Conservation (phyloP, 23 red algal species). For the Chondrus crispus region DNA sequence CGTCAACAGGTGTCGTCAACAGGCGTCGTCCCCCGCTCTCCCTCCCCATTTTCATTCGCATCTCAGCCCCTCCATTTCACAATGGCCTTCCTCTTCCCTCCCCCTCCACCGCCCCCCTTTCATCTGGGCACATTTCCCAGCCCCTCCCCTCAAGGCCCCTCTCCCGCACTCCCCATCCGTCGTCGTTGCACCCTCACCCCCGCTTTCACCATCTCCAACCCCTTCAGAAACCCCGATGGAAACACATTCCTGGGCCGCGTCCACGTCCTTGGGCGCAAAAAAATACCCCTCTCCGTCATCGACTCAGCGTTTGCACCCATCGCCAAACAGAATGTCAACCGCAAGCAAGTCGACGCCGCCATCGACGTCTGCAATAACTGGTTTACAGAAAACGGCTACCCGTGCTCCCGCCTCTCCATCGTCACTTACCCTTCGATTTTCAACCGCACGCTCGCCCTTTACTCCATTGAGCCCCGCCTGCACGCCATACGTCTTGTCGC, state of each 20-base stretch:
- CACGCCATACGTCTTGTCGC: constrained; percentile 1
- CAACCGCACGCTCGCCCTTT: constrained; percentile 27
- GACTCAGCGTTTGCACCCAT: constrained; percentile 30
- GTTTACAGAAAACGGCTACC: constrained; percentile 43
- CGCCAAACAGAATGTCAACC: background rate
- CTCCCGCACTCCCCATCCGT: too few species aligned
- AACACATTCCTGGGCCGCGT: background rate
- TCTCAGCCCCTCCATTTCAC: background rate
- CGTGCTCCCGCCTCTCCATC: constrained; percentile 26
- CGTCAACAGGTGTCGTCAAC: too few species aligned
- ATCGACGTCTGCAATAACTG: constrained; percentile 17
- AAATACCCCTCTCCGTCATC: constrained; percentile 28
- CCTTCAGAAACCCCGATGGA: background rate
- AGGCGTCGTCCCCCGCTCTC: too few species aligned
- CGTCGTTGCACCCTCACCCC: background rate
- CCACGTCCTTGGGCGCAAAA: background rate
- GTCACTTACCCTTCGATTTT: background rate
- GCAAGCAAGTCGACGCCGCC: constrained; percentile 17
- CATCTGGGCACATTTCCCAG: background rate
- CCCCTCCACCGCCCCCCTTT: background rate
- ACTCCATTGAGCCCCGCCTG: constrained; percentile 34
- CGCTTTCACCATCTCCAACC: background rate
- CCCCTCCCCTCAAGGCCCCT: background rate
- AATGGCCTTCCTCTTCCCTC: background rate
- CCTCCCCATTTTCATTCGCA: too few species aligned